Base-by-base conservation (phyloP, 164 flowering plant species). In the Amborella trichopoda region DNA sequence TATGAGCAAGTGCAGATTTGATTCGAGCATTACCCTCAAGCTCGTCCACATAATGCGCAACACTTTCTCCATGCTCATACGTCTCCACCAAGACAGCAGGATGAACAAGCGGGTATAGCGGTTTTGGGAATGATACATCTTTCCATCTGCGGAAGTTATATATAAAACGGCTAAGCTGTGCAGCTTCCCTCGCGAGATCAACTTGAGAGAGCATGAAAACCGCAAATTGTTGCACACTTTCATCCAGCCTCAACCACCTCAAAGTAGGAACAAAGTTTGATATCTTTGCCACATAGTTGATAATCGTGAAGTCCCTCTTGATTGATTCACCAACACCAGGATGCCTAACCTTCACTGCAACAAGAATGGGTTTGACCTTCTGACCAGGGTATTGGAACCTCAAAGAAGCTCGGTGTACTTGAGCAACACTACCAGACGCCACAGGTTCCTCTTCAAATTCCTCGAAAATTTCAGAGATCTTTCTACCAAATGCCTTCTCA, bases 171-270 rank as follows among this genome's bases (percentile, higher is more conserved):
- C 73, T 86, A 65, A 86, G 68, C 67, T 86, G 80, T 27, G 91
- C 75, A 68, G 95, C 91, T 73, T 86, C 95, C 65, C 91, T 75
- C n/a, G 95, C 78, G 56, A 86, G 83, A 55, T 86, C 91, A 58
- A 86, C 95, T 69, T 82, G 95, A 58, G 83, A 86, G 83, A 82
- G 67, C 95, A 86, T 82, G 46, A 77, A 86, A 56, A 86, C 95
- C 22, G 86, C 77, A 80, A 86, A 86, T 61, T 86, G 91, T 56
- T 86, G 88, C 2, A 82, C 78, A 64, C 91, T 82, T 55, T 86
- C 91, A 67, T 86, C 91, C 55, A 86, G 63, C 64, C 95, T 80
- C 59, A 82, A 60, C 95, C 95, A 86, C 26, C 61, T 69, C 57
- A 86, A 48, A 11, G 86, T 58, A 24, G 95, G 95, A 38, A 86